Evolutionary conservation across 2,329 filamentous ascomycete species (phyloP).

Genomic region (Monosporascus sp.): DNA sequence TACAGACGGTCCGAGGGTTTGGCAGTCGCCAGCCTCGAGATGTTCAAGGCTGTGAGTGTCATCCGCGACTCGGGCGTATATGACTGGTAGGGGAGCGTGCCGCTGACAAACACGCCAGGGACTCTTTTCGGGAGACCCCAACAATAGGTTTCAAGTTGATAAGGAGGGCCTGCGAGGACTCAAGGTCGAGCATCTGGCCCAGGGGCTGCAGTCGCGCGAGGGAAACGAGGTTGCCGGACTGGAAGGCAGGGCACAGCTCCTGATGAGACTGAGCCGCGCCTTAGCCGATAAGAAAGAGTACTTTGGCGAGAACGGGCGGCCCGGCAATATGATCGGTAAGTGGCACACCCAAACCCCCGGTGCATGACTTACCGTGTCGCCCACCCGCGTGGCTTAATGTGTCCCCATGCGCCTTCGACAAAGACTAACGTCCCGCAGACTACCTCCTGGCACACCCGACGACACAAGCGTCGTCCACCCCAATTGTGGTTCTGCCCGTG

Average conservation of each 20-base stretch:
- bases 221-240: slow-evolving; percentile 79
- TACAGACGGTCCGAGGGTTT: slow-evolving; percentile 68
- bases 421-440: slow-evolving; percentile 46
- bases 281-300: slow-evolving; percentile 70
- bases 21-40: slow-evolving; percentile 66
- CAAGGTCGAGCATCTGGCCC: slow-evolving; percentile 68
- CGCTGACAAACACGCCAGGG: slow-evolving; percentile 43
- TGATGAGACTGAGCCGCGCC: slow-evolving; percentile 70
- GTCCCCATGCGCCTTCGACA: too few species aligned
- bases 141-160: slow-evolving; percentile 86
- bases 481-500: slow-evolving; percentile 80
- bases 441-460: slow-evolving; percentile 89
- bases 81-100: not conserved
- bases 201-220: slow-evolving; percentile 78
- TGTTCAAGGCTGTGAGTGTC: slow-evolving; percentile 68
- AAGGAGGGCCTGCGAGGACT: slow-evolving; percentile 70
- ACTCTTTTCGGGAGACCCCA: slow-evolving; percentile 75
- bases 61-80: slow-evolving; percentile 5
- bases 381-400: too few species aligned
- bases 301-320: slow-evolving; percentile 78
- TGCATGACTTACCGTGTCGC: too few species aligned
- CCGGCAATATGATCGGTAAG: slow-evolving; percentile 90
- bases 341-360: slow-evolving; percentile 2
- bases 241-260: slow-evolving; percentile 74
- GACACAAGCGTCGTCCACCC: slow-evolving; percentile 81